A percentile compares a stretch with the other conserved stretches of the same genome.
Conservation (phyloP, 2,329 filamentous ascomycete genomes). For the Fusarium sp. region DNA sequence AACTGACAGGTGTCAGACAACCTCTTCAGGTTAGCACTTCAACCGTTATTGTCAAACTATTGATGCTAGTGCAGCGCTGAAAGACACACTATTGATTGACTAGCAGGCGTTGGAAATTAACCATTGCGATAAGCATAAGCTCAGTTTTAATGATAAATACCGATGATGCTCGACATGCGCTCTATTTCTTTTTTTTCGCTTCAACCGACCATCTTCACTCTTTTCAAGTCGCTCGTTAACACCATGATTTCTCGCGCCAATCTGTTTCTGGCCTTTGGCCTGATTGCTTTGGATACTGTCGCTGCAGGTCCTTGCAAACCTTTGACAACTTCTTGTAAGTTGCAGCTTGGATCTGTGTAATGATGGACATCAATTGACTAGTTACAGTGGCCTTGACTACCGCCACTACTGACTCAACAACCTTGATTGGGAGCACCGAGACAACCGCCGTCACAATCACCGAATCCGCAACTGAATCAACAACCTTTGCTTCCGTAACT, state of each 20-base stretch:
- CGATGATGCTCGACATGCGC: not conserved
- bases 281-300: not conserved
- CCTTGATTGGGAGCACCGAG: not conserved
- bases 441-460: not conserved
- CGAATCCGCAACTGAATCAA: not conserved
- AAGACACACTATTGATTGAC: not conserved
- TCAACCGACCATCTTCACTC: not conserved
- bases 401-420: not conserved
- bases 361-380: too few species aligned
- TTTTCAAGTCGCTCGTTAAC: not conserved
- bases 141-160: not conserved
- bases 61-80: not conserved
- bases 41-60: not conserved
- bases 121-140: not conserved
- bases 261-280: not conserved
- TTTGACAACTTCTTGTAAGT: not conserved
- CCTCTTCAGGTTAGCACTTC: too few species aligned
- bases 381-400: not conserved
- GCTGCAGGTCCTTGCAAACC: not conserved
- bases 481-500: not conserved
- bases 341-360: accelerated
- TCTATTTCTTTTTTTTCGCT: not conserved
- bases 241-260: not conserved
- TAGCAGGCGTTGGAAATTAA: not conserved
- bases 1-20: too few species aligned